Conservation (phyloP, 441 rosid genomes). For the Pelargonium citronellum region DNA sequence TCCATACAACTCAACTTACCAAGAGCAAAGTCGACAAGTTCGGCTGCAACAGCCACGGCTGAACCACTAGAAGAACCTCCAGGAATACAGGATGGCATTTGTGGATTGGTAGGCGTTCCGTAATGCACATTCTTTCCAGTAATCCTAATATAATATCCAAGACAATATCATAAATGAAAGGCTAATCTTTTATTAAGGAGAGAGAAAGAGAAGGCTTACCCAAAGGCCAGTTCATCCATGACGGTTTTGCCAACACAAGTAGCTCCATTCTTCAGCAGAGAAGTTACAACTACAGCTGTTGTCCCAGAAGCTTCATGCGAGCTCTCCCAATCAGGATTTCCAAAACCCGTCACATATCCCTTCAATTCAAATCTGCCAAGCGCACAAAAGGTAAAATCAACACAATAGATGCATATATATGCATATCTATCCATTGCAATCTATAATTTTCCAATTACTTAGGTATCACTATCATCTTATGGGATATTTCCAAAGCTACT, state of each 20-base stretch:
- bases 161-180: constrained; percentile 11
- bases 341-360: constrained; percentile 72
- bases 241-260: constrained; percentile 86
- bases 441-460: neutral
- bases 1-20: constrained; percentile 36
- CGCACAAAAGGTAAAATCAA: constrained; percentile 5
- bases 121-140: constrained; percentile 75
- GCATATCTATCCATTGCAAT: neutral
- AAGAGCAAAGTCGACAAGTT: constrained; percentile 80
- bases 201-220: constrained; percentile 34
- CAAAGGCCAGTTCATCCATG: constrained; percentile 74
- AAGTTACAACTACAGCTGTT: constrained; percentile 63
- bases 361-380: constrained; percentile 69
- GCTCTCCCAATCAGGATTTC: constrained; percentile 73
- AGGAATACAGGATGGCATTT: constrained; percentile 53
- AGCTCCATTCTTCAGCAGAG: constrained; percentile 76
- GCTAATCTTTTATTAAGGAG: neutral
- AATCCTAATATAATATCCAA: constrained; percentile 37
- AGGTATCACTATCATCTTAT: neutral
- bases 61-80: constrained; percentile 97
- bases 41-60: constrained; percentile 84
- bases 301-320: constrained; percentile 68
- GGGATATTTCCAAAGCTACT: neutral
- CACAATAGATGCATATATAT: neutral
- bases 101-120: constrained; percentile 77